These are phyloP conservation scores for Trametes gibbosa DNA, from an alignment of 768 basidiomycete genomes.

Conservation along the genomic window DNA sequence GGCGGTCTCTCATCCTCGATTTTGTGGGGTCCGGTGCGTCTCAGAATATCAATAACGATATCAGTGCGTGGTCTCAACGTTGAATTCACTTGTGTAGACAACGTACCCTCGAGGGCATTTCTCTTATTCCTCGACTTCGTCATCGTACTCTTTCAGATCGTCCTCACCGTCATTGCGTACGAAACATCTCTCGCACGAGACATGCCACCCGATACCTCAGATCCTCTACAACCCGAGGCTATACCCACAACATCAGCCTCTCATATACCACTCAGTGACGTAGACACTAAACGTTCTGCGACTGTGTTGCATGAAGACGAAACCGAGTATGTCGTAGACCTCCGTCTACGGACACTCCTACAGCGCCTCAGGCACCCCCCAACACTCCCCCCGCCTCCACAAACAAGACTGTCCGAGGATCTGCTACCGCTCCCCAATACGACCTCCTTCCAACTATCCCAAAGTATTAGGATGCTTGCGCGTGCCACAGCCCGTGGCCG, in stretches of 20 bases:
- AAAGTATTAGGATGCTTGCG: slow-evolving; percentile 44
- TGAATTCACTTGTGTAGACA: slow-evolving; percentile 15
- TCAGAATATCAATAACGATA: not conserved
- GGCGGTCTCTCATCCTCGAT: slow-evolving; percentile 68
- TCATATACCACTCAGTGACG: slow-evolving; percentile 11
- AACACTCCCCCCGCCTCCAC: slow-evolving; percentile 30
- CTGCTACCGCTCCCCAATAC: slow-evolving; percentile 27
- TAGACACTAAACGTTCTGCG: slow-evolving; percentile 14
- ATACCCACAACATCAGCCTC: slow-evolving; percentile 30
- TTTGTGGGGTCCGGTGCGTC: slow-evolving; percentile 75
- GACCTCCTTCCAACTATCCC: slow-evolving; percentile 51
- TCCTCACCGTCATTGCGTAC: slow-evolving; percentile 68
- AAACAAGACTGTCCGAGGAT: slow-evolving; percentile 1
- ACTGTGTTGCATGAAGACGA: slow-evolving; percentile 18
- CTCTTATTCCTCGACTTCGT: slow-evolving; percentile 64
- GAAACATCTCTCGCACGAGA: slow-evolving; percentile 51
- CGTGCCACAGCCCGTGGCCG: slow-evolving; percentile 46
- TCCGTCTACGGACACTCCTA: slow-evolving; percentile 53
- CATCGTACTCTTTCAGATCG: slow-evolving; percentile 64
- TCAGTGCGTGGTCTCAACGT: not conserved
- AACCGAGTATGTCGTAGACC: slow-evolving; percentile 57
- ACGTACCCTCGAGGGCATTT: slow-evolving; percentile 62
- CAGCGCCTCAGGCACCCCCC: slow-evolving; percentile 56
- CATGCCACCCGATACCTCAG: slow-evolving; percentile 40
- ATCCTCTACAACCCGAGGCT: slow-evolving; percentile 35